Evolutionary conservation across 805 yeast genomes (phyloP).

Genomic region (Kluyveromyces starmeri): DNA sequence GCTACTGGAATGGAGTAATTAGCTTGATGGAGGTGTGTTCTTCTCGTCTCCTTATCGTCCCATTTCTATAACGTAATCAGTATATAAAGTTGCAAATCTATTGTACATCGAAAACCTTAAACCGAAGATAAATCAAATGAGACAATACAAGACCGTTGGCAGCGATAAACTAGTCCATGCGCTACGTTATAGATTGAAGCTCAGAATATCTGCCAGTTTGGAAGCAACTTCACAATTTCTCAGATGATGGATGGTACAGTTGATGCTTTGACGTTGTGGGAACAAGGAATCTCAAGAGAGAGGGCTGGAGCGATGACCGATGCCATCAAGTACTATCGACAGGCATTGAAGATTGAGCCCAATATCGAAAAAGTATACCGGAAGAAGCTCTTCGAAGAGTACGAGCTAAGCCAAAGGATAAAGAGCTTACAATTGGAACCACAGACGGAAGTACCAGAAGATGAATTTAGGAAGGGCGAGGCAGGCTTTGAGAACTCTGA

Average conservation of each 20-base stretch:
- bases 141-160: too few species aligned
- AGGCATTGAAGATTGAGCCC: conserved; percentile 48
- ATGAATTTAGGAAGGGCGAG: conserved; percentile 7
- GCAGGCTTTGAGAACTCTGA: conserved; percentile 17
- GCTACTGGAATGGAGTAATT: too few species aligned
- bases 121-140: too few species aligned
- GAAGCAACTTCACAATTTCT: too few species aligned
- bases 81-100: too few species aligned
- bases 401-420: conserved; percentile 24
- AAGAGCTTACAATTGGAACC: conserved; percentile 8
- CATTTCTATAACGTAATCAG: too few species aligned
- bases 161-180: too few species aligned
- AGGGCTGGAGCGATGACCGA: conserved; percentile 70
- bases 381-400: conserved; percentile 39
- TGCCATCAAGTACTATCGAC: conserved; percentile 64
- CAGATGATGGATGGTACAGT: not conserved
- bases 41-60: too few species aligned
- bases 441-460: conserved; percentile 1
- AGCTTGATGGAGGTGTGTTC: too few species aligned
- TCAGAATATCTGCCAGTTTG: too few species aligned
- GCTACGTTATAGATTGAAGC: too few species aligned
- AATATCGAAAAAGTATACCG: conserved; percentile 66
- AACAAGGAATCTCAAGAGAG: conserved; percentile 64
- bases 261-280: conserved; percentile 56
- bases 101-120: too few species aligned